These are phyloP conservation scores for Pleurostoma richardsiae DNA, from an alignment of 2,329 filamentous ascomycete species.

Conservation along the genomic window DNA sequence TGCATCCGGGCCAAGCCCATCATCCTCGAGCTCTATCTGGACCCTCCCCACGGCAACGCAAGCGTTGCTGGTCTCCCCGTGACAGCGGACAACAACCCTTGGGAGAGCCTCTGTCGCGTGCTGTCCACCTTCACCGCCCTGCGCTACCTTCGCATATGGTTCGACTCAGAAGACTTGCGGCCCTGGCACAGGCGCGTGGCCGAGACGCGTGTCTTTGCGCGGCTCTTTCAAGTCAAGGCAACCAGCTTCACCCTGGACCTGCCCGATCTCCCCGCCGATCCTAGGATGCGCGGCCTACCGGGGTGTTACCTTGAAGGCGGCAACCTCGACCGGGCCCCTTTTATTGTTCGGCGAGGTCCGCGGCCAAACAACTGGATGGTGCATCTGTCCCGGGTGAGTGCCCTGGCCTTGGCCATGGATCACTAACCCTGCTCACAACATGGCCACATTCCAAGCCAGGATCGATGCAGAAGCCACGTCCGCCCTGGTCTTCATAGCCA, in stretches of 20 bases:
- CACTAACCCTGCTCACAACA: too few relatives aligned
- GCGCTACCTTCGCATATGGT: slow-evolving; percentile 17
- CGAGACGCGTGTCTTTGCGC: slow-evolving; percentile 19
- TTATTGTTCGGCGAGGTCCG: slow-evolving; percentile 12
- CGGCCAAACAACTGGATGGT: slow-evolving; percentile 19
- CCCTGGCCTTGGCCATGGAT: background rate
- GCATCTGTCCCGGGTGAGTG: slow-evolving; percentile 12
- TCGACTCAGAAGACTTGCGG: slow-evolving; percentile 20
- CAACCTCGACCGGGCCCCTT: slow-evolving; percentile 8
- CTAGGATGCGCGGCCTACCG: slow-evolving; percentile 5
- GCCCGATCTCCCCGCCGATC: slow-evolving; percentile 11
- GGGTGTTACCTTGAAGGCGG: slow-evolving; percentile 12
- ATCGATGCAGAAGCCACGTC: too few relatives aligned
- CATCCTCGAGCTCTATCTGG: slow-evolving; percentile 20
- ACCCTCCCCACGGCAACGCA: slow-evolving; percentile 6
- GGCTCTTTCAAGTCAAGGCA: slow-evolving; percentile 11
- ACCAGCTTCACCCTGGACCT: slow-evolving; percentile 14
- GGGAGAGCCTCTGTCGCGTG: slow-evolving; percentile 17
- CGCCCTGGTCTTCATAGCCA: too few relatives aligned
- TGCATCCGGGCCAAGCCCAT: slow-evolving; percentile 15
- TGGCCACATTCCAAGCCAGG: too few relatives aligned
- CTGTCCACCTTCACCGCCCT: slow-evolving; percentile 12
- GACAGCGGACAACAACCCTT: slow-evolving; percentile 15
- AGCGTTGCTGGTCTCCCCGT: slow-evolving; percentile 9
- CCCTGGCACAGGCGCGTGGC: slow-evolving; percentile 20